Evolutionary conservation across 768 basidiomycete species (phyloP).

Genomic region (Suillus subluteus): DNA sequence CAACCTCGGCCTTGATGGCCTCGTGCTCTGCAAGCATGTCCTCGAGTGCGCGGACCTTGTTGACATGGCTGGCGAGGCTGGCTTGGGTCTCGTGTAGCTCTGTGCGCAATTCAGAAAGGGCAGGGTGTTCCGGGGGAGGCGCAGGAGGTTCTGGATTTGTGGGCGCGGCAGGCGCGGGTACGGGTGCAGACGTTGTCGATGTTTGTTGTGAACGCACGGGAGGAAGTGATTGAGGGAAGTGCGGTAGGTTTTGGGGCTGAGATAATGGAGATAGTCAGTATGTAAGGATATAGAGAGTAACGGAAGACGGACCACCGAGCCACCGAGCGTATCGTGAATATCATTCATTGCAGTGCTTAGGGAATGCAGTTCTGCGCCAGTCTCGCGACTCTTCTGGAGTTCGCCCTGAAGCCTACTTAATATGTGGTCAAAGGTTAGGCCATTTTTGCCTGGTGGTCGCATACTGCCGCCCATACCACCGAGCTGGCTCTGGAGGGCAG

Average conservation of each 20-base stretch:
- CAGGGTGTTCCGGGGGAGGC: constrained; percentile 5
- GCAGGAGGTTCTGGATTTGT: constrained; percentile 24
- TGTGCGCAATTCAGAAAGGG: constrained; percentile 68
- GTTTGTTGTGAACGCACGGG: constrained; percentile 55
- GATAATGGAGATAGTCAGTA: constrained; percentile 15
- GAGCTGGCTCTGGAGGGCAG: constrained; percentile 66
- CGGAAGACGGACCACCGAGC: constrained; percentile 62
- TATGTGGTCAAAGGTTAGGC: constrained; percentile 91
- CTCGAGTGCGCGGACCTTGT: constrained; percentile 85
- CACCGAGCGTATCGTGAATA: constrained; percentile 91
- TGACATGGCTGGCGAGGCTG: constrained; percentile 75
- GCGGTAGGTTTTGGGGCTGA: constrained; percentile 63
- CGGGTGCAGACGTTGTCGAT: constrained; percentile 22
- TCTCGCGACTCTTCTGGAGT: constrained; percentile 94
- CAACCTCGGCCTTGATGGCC: constrained; percentile 76
- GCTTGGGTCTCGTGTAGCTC: constrained; percentile 86
- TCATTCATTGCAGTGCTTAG: constrained; percentile 82
- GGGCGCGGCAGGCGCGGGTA: constrained; percentile 21
- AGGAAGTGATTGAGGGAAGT: constrained; percentile 68
- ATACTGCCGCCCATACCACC: constrained; percentile 77
- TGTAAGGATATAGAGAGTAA: constrained; percentile 6
- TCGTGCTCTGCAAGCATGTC: constrained; percentile 85
- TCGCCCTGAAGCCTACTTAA: constrained; percentile 87
- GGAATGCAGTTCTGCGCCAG: constrained; percentile 80
- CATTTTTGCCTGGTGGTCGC: constrained; percentile 78